These are phyloP conservation scores for Akebia trifoliata DNA, from an alignment of 164 flowering plant genomes.

Conservation along the genomic window DNA sequence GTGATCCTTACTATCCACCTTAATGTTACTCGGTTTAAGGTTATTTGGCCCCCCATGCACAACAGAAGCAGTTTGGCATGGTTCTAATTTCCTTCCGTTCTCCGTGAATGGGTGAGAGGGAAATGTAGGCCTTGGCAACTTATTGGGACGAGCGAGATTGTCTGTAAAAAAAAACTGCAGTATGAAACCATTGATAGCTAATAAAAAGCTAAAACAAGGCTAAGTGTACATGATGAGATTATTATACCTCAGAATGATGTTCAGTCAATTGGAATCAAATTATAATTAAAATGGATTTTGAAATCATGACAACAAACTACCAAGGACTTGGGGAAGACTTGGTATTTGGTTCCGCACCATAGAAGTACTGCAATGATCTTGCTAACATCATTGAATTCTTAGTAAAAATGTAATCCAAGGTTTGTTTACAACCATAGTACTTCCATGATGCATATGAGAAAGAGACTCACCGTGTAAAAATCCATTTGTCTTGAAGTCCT, in stretches of 20 bases:
- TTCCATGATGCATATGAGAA: not conserved
- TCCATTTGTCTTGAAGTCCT: conserved; percentile 56
- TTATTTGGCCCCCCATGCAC: conserved; percentile 25
- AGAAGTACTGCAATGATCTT: conserved; percentile 3
- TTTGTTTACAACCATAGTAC: conserved; percentile 3
- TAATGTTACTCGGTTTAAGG: conserved; percentile 18
- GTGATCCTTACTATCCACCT: conserved; percentile 35
- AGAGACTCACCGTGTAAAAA: conserved; percentile 59
- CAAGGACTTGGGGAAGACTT: not conserved
- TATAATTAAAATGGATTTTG: not conserved
- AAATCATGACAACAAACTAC: not conserved
- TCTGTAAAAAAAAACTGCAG: conserved; percentile 37
- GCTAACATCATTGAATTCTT: not conserved
- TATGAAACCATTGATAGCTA: conserved; percentile 11
- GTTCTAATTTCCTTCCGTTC: conserved; percentile 43
- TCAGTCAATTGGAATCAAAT: not conserved
- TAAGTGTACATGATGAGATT: not conserved
- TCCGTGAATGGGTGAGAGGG: conserved; percentile 30
- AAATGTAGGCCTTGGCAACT: conserved; percentile 37
- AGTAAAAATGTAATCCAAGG: not conserved
- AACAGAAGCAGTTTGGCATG: conserved; percentile 30
- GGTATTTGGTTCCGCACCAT: not conserved
- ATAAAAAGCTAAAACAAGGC: not conserved
- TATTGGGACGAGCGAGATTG: conserved; percentile 39
- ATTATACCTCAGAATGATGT: not conserved